Evolutionary conservation across 768 basidiomycete species (phyloP), one percentile per base, ranked within the genome.

Genomic region (Russula griseocarnosa): DNA sequence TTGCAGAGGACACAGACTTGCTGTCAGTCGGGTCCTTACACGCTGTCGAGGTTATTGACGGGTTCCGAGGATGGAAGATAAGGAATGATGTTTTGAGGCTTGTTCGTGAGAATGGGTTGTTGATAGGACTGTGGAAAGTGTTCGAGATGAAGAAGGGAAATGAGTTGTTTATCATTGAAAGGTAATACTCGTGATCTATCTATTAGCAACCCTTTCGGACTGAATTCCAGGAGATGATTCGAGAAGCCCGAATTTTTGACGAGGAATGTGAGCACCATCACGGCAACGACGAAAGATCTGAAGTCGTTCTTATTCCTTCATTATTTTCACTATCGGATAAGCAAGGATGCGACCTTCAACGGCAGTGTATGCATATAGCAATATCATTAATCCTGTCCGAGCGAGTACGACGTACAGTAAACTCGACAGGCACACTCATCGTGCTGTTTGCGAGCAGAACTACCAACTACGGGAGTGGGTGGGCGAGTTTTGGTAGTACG

Each of bases 101-200:
- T 66, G 66, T 63, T 73, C 71, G 40, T 76, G 20, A 73, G 65
- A 49, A 60, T 49, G 59, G 71, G 64, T 16, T 42, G 56, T 14
- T 38, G 53, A 22, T 49, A 55, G 61, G 62, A 40, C 28, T 71
- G 46, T 50, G 59, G 57, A 69, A 70, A 11, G 63, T 77, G 10
- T 44, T 83, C 54, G 69, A 71, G 60, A 75, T 83, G 73, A 72
- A 75, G 65, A 75, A 71, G 64, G 70, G 61, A 38, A 74, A 78
- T 55, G 76, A 76, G 58, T 71, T 86, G 55, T 84, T 82, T 81
- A 80, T 85, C 46, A 65, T 85, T 42, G 78, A 79, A 66, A 73
- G 78, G n/a, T 52, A 36, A 18, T 5, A 26, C 5, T n/a, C 13
- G 22, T 49, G 11, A 24, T 49, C 11, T 24, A 49, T 26, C 22